Evolutionary conservation across 169 alveolate species (phyloP), one percentile per base, ranked within the genome.

Genomic region (Plasmodium adleri): DNA sequence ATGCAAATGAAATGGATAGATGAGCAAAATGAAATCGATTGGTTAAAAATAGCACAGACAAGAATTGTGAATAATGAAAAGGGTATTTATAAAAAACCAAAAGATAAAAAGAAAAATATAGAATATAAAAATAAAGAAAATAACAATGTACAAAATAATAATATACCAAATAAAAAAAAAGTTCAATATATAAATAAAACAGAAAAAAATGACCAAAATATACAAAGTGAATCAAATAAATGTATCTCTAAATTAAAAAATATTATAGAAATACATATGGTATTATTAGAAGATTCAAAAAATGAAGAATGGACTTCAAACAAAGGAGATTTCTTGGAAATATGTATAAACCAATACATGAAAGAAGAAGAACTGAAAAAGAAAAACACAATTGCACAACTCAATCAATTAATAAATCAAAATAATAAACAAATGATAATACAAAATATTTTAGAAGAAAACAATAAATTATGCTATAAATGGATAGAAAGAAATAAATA

Each of bases 241-340:
- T 0, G 5, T 28, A 28, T 28, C 6, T 4, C 1, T 28, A 28
- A 28, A 28, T 28, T 28, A 28, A 28, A 28, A 59, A 59, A 13
- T 59, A 59, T 59, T 2, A 59, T 59, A 59, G 67, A 59, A 59
- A 17, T 59, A 17, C 67, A 59, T 17, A 59, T 59, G 67, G 26
- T n/a, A n/a, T 10, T 59, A 59, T 17, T 59, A 17, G 67, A 59
- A 17, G 67, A 59, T n/a, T 59, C 13, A 9, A 59, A 17, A 59
- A 59, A n/a, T 8, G 67, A 59, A 59, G 67, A 59, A 17, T 59
- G 67, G 67, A n/a, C 10, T 8, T 8, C 22, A 13, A 59, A 59
- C 26, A 59, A 17, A 59, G 67, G 67, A 59, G 26, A n/a, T 8
- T 59, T 59, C 22, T 59, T 59, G 22, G 67, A 59, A 59, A 59